These are phyloP conservation scores for Epichloe sp. DNA, from an alignment of 2,329 filamentous ascomycete species.

Conservation along the genomic window DNA sequence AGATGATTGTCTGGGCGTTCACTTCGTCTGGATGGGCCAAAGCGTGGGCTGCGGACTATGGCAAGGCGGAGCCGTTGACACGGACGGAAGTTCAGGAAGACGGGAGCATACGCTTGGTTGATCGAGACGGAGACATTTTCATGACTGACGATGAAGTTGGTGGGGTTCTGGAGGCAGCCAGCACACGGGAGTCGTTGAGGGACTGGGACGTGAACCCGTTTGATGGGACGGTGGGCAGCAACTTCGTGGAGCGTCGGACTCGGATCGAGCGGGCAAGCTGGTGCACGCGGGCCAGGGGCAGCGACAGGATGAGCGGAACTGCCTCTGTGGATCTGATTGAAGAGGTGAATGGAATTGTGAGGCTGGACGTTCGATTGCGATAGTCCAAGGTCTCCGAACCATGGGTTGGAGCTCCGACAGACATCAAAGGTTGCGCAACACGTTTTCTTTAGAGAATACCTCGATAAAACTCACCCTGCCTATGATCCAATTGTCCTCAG, in stretches of 20 bases:
- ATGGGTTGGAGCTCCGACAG: background rate
- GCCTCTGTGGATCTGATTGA: conserved; percentile 20
- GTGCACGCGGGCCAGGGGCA: conserved; percentile 2
- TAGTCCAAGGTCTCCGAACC: background rate
- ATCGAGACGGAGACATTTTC: conserved; percentile 17
- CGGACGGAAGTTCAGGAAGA: conserved; percentile 15
- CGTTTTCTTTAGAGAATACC: no score
- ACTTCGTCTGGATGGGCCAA: conserved; percentile 20
- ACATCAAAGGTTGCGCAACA: background rate
- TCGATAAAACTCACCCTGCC: no score
- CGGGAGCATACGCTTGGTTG: conserved; percentile 19
- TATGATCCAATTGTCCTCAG: no score
- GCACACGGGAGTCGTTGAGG: background rate
- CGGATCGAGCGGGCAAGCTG: conserved; percentile 5
- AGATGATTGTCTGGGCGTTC: conserved; percentile 24
- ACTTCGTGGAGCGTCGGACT: conserved; percentile 4
- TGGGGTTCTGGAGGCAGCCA: background rate
- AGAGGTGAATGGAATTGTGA: conserved; percentile 22
- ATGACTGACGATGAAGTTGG: conserved; percentile 12
- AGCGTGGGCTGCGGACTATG: conserved; percentile 19
- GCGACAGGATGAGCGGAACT: conserved; percentile 11
- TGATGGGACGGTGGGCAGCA: conserved; percentile 6
- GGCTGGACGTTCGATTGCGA: conserved; percentile 25
- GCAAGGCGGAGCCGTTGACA: conserved; percentile 9
- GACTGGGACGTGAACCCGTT: conserved; percentile 4